Evolutionary conservation across 1,284 basidiomycete species (phyloP).

Genomic region (Athelia psychrophila): DNA sequence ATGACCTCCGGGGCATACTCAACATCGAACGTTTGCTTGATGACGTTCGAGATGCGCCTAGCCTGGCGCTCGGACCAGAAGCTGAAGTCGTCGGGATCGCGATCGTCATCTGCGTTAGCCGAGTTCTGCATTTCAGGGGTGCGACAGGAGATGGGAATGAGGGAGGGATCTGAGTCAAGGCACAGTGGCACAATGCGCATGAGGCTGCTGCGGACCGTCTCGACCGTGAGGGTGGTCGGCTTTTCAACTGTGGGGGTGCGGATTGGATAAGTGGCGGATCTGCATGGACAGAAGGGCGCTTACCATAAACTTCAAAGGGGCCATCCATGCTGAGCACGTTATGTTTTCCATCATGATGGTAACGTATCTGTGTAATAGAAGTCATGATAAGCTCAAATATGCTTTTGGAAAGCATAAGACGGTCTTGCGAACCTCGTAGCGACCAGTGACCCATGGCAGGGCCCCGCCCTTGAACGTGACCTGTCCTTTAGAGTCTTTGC

Average conservation of each 20-base stretch:
- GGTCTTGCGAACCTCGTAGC: constrained; percentile 69
- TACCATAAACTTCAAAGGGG: constrained; percentile 87
- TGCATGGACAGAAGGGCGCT: constrained; percentile 20
- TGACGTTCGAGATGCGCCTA: constrained; percentile 76
- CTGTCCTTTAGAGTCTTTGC: constrained; percentile 57
- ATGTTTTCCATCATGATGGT: constrained; percentile 94
- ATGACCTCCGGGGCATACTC: constrained; percentile 90
- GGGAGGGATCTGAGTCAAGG: constrained; percentile 79
- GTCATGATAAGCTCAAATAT: background rate
- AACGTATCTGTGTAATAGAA: constrained; percentile 51
- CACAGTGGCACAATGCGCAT: constrained; percentile 82
- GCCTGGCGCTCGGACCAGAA: constrained; percentile 93
- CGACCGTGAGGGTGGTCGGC: constrained; percentile 60
- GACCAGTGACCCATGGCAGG: constrained; percentile 84
- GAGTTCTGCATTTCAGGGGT: constrained; percentile 17
- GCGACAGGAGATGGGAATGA: constrained; percentile 77
- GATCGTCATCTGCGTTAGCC: constrained; percentile 37
- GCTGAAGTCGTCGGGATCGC: constrained; percentile 88
- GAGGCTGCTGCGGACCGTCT: constrained; percentile 62
- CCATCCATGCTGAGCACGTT: constrained; percentile 88
- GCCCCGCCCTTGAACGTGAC: constrained; percentile 76
- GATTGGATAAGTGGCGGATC: constrained; percentile 6
- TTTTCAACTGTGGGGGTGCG: constrained; percentile 65
- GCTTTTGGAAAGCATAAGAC: constrained; percentile 19
- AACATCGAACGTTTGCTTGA: constrained; percentile 81